Evolutionary conservation across 352 stramenopile genomes (phyloP).

Genomic region (Pythium phragmitis): DNA sequence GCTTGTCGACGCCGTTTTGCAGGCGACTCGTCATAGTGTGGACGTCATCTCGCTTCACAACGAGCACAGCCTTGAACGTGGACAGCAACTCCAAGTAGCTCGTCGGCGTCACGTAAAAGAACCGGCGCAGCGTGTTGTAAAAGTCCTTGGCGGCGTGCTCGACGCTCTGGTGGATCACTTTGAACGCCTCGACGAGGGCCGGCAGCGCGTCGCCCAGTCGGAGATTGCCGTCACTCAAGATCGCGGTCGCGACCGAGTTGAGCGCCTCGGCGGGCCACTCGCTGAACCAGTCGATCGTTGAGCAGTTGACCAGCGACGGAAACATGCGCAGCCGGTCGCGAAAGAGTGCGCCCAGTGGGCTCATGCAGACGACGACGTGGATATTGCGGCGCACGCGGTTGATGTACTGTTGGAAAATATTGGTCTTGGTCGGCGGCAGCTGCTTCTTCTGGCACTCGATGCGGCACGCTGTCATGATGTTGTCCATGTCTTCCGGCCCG

Average conservation of each 20-base stretch:
- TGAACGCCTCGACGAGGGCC: constrained; percentile 80
- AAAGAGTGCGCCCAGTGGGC: constrained; percentile 75
- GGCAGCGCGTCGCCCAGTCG: constrained; percentile 52
- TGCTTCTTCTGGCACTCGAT: constrained; percentile 92
- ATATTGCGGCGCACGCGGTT: constrained; percentile 91
- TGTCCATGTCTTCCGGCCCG: constrained; percentile 89
- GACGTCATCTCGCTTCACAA: constrained; percentile 89
- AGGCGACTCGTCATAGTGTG: constrained; percentile 83
- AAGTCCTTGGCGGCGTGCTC: constrained; percentile 85
- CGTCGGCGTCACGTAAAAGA: constrained; percentile 94
- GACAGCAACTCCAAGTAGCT: constrained; percentile 92
- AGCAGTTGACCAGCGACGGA: constrained; percentile 86
- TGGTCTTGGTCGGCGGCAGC: constrained; percentile 91
- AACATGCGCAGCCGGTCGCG: constrained; percentile 86
- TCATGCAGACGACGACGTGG: constrained; percentile 90
- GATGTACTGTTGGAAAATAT: constrained; percentile 95
- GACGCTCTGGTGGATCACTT: constrained; percentile 90
- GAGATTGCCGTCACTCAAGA: constrained; percentile 77
- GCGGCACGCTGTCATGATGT: constrained; percentile 88
- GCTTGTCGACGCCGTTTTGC: constrained; percentile 87
- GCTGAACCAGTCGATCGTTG: constrained; percentile 89
- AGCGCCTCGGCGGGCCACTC: constrained; percentile 85
- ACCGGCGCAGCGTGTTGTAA: constrained; percentile 78
- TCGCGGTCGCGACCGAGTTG: constrained; percentile 83
- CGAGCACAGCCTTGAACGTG: constrained; percentile 89